These are phyloP conservation scores for Boletus subparvulus DNA, from an alignment of 768 basidiomycete species.

Conservation along the genomic window DNA sequence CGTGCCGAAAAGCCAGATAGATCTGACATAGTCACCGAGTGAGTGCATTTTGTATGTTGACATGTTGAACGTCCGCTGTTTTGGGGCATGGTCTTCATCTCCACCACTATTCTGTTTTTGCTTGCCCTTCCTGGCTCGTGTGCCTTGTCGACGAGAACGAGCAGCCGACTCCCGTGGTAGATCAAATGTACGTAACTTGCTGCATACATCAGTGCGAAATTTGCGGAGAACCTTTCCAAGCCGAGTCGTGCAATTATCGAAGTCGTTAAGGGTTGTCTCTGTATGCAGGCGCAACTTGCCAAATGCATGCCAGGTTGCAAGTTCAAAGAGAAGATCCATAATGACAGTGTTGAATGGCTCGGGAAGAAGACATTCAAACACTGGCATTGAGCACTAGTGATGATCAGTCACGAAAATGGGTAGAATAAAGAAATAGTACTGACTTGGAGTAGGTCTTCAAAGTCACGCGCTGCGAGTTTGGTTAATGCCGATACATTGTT, in stretches of 20 bases:
- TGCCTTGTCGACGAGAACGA: conserved; percentile 4
- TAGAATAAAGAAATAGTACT: no score
- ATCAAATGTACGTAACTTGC: conserved; percentile 27
- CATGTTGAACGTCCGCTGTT: conserved; percentile 11
- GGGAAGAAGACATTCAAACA: conserved; percentile 31
- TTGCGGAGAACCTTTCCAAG: conserved; percentile 24
- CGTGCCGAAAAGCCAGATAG: conserved; percentile 12
- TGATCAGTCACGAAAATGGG: no score
- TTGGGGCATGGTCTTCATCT: neutral
- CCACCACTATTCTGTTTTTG: neutral
- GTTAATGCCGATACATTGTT: conserved; percentile 35
- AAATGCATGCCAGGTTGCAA: conserved; percentile 26
- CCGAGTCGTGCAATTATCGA: conserved; percentile 20
- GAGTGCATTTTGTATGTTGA: conserved; percentile 19
- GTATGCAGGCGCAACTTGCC: conserved; percentile 31
- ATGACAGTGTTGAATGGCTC: conserved; percentile 16
- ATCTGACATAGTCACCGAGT: conserved; percentile 13
- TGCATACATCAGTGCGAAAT: conserved; percentile 26
- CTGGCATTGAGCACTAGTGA: conserved; percentile 32
- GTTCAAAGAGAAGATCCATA: conserved; percentile 19
- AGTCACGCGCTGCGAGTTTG: conserved; percentile 38
- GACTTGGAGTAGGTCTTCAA: conserved; percentile 31
- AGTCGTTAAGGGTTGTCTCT: conserved; percentile 13
- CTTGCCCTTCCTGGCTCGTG: no score
- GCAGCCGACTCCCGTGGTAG: conserved; percentile 33